Evolutionary conservation across 371 early-diverging fungal genomes (phyloP).

Genomic region (Rhizopus stolonifer): DNA sequence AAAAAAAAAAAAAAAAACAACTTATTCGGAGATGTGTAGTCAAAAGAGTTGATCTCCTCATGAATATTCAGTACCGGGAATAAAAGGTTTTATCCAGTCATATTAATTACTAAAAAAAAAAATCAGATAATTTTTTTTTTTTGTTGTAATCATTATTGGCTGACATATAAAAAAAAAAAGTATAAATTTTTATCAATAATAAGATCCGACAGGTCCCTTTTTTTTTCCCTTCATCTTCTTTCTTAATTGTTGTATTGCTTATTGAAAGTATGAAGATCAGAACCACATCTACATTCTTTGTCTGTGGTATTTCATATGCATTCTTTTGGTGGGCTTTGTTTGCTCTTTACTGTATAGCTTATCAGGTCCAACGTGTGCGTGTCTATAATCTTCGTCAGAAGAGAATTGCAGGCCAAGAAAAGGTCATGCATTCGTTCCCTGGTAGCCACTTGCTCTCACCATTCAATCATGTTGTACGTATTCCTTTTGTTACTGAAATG

Average conservation of each 20-base stretch:
- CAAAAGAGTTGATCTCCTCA: too few species aligned
- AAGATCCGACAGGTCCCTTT: neutral
- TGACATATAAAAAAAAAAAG: too few species aligned
- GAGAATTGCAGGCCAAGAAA: conserved; percentile 17
- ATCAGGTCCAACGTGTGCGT: conserved; percentile 31
- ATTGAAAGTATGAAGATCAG: conserved; percentile 5
- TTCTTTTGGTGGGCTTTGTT: conserved; percentile 46
- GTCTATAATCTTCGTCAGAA: conserved; percentile 27
- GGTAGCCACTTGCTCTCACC: conserved; percentile 11
- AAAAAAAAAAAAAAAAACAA: too few species aligned
- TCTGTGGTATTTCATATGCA: conserved; percentile 37
- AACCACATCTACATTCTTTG: conserved; percentile 17
- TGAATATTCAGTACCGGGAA: too few species aligned
- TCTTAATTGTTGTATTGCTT: neutral
- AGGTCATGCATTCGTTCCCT: conserved; percentile 3
- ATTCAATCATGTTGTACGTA: conserved; percentile 23
- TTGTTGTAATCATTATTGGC: too few species aligned
- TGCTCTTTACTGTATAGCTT: conserved; percentile 36
- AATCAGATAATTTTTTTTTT: conserved; percentile 3
- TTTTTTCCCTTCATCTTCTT: neutral
- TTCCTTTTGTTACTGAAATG: conserved; percentile 42
- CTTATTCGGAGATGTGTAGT: too few species aligned
- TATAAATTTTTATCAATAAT: neutral
- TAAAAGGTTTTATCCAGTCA: too few species aligned
- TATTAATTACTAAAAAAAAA: neutral